Evolutionary conservation across 169 alveolate genomes (phyloP), one percentile per base, ranked within the genome.

Genomic region (Amoebophrya sp.): DNA sequence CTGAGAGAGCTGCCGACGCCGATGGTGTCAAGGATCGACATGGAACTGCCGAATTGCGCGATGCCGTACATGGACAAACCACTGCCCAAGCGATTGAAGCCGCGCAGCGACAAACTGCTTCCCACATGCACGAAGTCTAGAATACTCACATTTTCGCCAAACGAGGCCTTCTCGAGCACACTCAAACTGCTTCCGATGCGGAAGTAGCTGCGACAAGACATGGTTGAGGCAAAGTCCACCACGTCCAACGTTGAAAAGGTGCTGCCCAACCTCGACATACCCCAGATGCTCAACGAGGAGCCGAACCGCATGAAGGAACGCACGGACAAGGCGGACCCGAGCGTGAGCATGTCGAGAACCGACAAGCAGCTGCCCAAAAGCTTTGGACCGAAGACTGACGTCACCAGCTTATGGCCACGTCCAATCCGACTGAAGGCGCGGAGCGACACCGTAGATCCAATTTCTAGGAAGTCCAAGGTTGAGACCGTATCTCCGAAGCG

Each of bases 321-420:
- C 3, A 89, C 33, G 29, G 90, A 89, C 90, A 89, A 29, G 33
- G 90, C 18, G 41, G 53, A 34, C 33, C 41, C 34, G 24, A 89
- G 90, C 2, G 0, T 33, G n/a, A 89, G n/a, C 24, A 34, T 29
- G 47, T 89, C 90, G 47, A 89, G 47, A 14, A 89, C 12, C n/a
- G 90, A 89, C 53, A 89, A 40, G 1, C n/a, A 14, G 33, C 41
- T 0, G 33, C 90, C 90, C 2, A 89, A 29, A 41, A 34, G 34
- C 33, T 36, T 33, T 29, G 36, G 90, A 33, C 90, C 40, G 90
- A 89, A 89, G 24, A 89, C 90, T 41, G 90, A 89, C 3, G 29
- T 47, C 29, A 18, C 65, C 29, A 47, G 65, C 65, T 47, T 89
- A 2, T 14, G 41, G 36, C n/a, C 0, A 29, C 90, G 18, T 41